phyloP scores from a whole-genome alignment of 192 early-diverging fungal genomes.

The Backusella tuberculispora region DNA sequence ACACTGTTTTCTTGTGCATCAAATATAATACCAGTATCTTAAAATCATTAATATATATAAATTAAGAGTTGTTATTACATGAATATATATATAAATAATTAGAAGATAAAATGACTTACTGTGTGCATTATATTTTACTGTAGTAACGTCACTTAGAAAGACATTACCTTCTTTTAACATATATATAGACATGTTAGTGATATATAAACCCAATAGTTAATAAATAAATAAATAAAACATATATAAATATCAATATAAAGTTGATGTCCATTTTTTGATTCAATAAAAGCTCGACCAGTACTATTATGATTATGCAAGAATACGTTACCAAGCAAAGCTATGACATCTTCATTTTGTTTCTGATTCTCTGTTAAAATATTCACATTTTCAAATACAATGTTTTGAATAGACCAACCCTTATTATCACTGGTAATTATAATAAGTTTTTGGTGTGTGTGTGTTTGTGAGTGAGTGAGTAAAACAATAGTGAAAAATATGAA shows the following conservation, averaged over 20 bases:
- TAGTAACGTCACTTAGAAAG: slow-evolving; percentile 13
- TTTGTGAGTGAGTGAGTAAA: too few relatives aligned
- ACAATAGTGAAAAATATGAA: too few relatives aligned
- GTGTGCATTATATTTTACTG: slow-evolving; percentile 14
- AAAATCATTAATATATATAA: too few relatives aligned
- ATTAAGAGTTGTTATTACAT: not conserved
- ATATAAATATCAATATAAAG: slow-evolving; percentile 27
- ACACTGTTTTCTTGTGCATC: slow-evolving; percentile 25
- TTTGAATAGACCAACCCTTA: slow-evolving; percentile 24
- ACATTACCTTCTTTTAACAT: slow-evolving; percentile 25
- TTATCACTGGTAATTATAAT: slow-evolving; percentile 19
- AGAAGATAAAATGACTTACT: slow-evolving; percentile 8
- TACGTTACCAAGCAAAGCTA: slow-evolving; percentile 17
- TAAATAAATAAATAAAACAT: not conserved
- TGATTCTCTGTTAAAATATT: slow-evolving; percentile 21
- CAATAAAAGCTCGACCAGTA: too few relatives aligned
- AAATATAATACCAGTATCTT: slow-evolving; percentile 24
- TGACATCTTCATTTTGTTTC: slow-evolving; percentile 14
- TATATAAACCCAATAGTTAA: not conserved
- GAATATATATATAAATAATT: not conserved
- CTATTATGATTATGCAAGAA: slow-evolving; percentile 24
- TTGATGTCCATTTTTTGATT: slow-evolving; percentile 15
- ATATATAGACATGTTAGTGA: too few relatives aligned
- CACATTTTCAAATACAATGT: slow-evolving; percentile 30
- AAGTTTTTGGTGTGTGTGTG: too few relatives aligned